Percentiles rank a stretch among this genome's conserved stretches.
Conservation (phyloP, 1,139 yeast genomes). For the Kluyveromyces sp. region DNA sequence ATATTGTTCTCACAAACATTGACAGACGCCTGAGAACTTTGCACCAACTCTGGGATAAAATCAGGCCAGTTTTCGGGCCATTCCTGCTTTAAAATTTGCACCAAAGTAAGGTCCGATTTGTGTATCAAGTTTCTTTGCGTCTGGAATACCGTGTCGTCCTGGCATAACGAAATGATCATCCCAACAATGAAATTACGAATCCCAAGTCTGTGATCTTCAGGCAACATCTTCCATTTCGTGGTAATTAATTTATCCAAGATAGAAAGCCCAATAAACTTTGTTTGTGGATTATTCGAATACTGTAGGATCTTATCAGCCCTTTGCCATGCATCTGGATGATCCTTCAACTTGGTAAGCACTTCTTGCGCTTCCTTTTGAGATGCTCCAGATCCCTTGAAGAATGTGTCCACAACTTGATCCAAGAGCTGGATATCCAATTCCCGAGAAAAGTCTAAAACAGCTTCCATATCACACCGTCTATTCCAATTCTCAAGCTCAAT, state of each 20-base stretch:
- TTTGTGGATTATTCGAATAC: slow-evolving; percentile 68
- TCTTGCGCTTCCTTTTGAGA: slow-evolving; percentile 80
- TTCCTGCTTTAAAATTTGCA: slow-evolving; percentile 90
- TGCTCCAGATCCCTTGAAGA: slow-evolving; percentile 74
- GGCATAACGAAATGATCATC: slow-evolving; percentile 89
- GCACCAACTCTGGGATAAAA: slow-evolving; percentile 87
- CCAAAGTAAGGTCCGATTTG: slow-evolving; percentile 89
- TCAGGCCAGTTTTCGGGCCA: slow-evolving; percentile 99
- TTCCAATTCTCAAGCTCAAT: too few relatives aligned
- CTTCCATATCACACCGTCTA: slow-evolving; percentile 50
- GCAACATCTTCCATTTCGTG: slow-evolving; percentile 89
- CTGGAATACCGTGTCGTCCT: slow-evolving; percentile 69
- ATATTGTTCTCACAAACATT: slow-evolving; percentile 96
- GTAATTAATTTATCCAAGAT: slow-evolving; percentile 84
- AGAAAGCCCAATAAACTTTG: slow-evolving; percentile 86
- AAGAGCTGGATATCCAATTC: slow-evolving; percentile 74
- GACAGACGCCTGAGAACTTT: slow-evolving; percentile 74
- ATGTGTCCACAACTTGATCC: slow-evolving; percentile 82
- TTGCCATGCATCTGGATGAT: slow-evolving; percentile 94
- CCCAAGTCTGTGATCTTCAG: slow-evolving; percentile 78
- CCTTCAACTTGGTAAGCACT: slow-evolving; percentile 82
- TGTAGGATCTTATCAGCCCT: slow-evolving; percentile 86
- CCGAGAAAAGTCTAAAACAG: slow-evolving; percentile 75
- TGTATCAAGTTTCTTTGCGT: slow-evolving; percentile 77
- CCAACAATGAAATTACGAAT: slow-evolving; percentile 88